Conservation (phyloP, 2,329 filamentous ascomycete genomes). For the Fusarium duplospermum region DNA sequence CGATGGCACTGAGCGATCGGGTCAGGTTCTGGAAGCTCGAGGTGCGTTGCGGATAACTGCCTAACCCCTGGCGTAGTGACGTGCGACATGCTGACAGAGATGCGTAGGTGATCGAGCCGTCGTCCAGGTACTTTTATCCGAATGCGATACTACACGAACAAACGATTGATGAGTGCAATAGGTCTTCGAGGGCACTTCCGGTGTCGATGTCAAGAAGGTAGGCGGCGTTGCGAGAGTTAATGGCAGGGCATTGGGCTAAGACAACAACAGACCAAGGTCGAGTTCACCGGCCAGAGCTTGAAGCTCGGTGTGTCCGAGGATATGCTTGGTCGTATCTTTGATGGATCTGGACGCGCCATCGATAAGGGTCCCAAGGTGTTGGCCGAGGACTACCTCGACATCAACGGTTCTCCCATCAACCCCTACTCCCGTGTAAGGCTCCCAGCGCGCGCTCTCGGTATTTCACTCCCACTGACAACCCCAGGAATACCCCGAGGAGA, state of each 20-base stretch:
- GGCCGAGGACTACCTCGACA: slow-evolving; percentile 97
- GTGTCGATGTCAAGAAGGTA: slow-evolving; percentile 99
- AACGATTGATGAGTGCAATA: slow-evolving; percentile 55
- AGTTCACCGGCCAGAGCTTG: slow-evolving; percentile 96
- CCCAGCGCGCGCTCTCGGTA: background rate
- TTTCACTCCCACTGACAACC: slow-evolving; percentile 28
- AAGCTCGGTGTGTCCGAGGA: slow-evolving; percentile 99
- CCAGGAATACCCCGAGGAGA: slow-evolving; percentile 98
- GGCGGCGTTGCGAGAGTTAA: slow-evolving; percentile 30
- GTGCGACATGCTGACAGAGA: slow-evolving; percentile 34
- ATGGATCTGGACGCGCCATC: slow-evolving; percentile 96
- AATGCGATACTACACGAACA: slow-evolving; percentile 19
- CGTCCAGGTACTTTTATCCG: slow-evolving; percentile 77
- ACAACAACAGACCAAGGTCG: slow-evolving; percentile 82
- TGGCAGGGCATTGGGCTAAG: slow-evolving; percentile 41
- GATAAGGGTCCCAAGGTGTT: slow-evolving; percentile 99
- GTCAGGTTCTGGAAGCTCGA: slow-evolving; percentile 97
- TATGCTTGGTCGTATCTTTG: slow-evolving; percentile 99
- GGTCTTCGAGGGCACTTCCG: slow-evolving; percentile 97
- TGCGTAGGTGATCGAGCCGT: slow-evolving; percentile 85
- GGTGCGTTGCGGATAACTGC: slow-evolving; percentile 64
- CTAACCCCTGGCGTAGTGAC: slow-evolving; percentile 14
- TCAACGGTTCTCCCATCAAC: slow-evolving; percentile 99
- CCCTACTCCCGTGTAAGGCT: slow-evolving; percentile 88
- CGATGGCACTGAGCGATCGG: slow-evolving; percentile 92